Conservation (phyloP, 805 yeast genomes). For the Saccharomycopsis malanga region DNA sequence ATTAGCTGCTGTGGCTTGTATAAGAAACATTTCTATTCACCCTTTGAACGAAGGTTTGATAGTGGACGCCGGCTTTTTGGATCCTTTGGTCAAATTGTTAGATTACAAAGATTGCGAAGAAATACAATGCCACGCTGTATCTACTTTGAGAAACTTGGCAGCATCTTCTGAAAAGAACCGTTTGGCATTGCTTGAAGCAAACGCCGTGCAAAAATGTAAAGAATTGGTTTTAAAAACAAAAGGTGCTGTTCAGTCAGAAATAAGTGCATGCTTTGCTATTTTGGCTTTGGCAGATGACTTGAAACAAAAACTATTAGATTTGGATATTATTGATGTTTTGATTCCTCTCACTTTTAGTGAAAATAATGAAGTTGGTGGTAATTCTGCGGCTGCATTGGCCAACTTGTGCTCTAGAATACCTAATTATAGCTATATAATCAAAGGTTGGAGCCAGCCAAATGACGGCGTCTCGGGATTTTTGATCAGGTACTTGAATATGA, state of each 20-base stretch:
- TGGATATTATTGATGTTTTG: constrained; percentile 80
- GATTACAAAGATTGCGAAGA: constrained; percentile 87
- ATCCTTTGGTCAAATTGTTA: constrained; percentile 79
- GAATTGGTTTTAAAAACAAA: constrained; percentile 80
- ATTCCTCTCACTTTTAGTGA: constrained; percentile 84
- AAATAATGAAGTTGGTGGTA: constrained; percentile 94
- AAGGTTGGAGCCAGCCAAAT: constrained; percentile 70
- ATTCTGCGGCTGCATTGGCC: constrained; percentile 97
- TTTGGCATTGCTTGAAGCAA: constrained; percentile 85
- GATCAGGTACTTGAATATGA: constrained; percentile 68
- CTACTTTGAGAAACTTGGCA: constrained; percentile 91
- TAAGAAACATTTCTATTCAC: constrained; percentile 93
- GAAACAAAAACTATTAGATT: constrained; percentile 72
- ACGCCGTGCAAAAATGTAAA: constrained; percentile 90
- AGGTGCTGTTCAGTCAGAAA: constrained; percentile 91
- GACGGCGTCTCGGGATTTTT: constrained; percentile 86
- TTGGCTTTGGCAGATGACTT: constrained; percentile 94
- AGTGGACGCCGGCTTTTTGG: constrained; percentile 92
- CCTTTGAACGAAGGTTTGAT: constrained; percentile 93
- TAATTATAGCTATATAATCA: constrained; percentile 72
- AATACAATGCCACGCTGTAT: constrained; percentile 96
- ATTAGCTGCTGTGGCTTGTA: constrained; percentile 96
- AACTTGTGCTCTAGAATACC: constrained; percentile 86
- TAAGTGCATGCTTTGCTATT: constrained; percentile 95
- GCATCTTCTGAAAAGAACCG: constrained; percentile 93